A percentile compares a stretch with the other conserved stretches of the same genome.
phyloP scores from a whole-genome alignment of 1,284 basidiomycete genomes.

The Ustilago shanxiensis region DNA sequence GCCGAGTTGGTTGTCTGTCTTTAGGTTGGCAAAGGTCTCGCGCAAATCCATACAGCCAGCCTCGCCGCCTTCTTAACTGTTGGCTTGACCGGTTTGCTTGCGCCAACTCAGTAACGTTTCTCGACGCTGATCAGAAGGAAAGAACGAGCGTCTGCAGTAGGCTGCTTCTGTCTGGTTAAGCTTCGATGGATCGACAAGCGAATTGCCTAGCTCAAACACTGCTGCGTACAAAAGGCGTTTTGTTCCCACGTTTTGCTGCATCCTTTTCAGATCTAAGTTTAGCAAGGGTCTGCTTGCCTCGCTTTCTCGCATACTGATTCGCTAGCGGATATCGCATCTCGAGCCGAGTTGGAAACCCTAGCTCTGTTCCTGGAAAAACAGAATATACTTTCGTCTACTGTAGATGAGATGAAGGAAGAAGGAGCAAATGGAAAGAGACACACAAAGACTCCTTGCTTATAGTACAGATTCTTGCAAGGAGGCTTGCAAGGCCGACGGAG shows the following conservation, averaged over 20 bases:
- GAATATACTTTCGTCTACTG: background rate
- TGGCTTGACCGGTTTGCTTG: background rate
- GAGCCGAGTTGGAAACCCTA: background rate
- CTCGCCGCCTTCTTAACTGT: too few relatives aligned
- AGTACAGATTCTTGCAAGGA: too few relatives aligned
- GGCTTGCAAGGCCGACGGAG: background rate
- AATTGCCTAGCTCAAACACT: background rate
- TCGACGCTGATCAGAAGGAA: background rate
- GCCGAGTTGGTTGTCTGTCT: too few relatives aligned
- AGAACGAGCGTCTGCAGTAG: background rate
- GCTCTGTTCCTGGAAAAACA: background rate
- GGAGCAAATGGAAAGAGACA: background rate
- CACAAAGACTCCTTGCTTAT: background rate
- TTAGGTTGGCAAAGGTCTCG: background rate
- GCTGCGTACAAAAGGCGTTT: too few relatives aligned
- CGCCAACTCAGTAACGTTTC: too few relatives aligned
- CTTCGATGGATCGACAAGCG: background rate
- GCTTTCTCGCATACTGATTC: background rate
- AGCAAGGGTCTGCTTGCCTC: background rate
- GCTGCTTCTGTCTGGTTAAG: too few relatives aligned
- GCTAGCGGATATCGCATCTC: background rate
- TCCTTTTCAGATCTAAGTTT: too few relatives aligned
- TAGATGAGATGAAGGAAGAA: background rate
- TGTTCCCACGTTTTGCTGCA: too few relatives aligned
- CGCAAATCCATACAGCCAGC: background rate